Base-by-base conservation (phyloP, 2,329 filamentous ascomycete species). In the Aspergillus sp. region DNA sequence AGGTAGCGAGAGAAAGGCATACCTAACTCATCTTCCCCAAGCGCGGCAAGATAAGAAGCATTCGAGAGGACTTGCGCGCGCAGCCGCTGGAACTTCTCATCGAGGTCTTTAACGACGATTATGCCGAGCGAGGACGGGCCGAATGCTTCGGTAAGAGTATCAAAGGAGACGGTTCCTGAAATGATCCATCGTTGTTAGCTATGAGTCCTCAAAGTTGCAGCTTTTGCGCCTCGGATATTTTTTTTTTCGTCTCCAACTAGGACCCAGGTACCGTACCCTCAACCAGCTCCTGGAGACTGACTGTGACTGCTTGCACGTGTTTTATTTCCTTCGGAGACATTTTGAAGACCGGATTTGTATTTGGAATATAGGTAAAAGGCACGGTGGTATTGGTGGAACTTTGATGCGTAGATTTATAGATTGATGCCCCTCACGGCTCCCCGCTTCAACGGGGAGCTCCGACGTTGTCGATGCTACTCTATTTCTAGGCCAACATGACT, bases 61-160 rank as follows among this genome's bases (percentile, higher is more conserved):
- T 95, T 95, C 0, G 92, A 95, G 7, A 99, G 84, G 2, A 96
- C 85, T 62, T 85, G 85, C 62, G 85, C 85, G 63, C 95, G 87
- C 48, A 97, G 80, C n/a, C 84, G 78, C 15, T 84, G 77, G 70
- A 96, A 99, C 56, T 87, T 82, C 6, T 83, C 65, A 0, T 93
- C 91, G 0, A 98, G 86, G 73, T 93, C 91, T 74, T 91, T 92
- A 52, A 99, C 93, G n/a, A 98, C 82, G 59, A 99, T 89, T 56
- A 99, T 97, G 0, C 95, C 95, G 13, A 98, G 82, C 2, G 93
- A 97, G 28, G 91, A 87, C 1, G 93, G 92, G 0, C 95, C 95
- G 74, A 99, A 98, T 0, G 95, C 95, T 68, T 90, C 74, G 34
- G 79, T 77, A 13, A 83, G 73, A 9, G 76, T 78, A 19, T 77